These are phyloP conservation scores for Filobasidium uniguttulatum DNA, from an alignment of 1,284 basidiomycete genomes.

Conservation along the genomic window DNA sequence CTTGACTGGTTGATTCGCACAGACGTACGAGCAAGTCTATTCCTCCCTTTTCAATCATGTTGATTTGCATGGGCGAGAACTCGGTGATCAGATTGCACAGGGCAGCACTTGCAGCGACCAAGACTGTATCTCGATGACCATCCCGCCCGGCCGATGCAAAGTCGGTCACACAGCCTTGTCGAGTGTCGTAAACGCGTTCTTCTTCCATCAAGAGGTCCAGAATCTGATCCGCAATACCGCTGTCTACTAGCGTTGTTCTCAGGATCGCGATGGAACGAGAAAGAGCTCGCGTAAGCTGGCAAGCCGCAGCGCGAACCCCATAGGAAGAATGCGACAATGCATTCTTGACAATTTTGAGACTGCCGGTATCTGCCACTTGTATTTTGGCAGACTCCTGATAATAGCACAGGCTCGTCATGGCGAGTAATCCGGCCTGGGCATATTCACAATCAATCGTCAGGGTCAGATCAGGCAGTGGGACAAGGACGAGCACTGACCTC, in stretches of 20 bases:
- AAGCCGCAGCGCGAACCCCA: conserved; percentile 67
- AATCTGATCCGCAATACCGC: conserved; percentile 57
- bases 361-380: conserved; percentile 45
- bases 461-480: background rate
- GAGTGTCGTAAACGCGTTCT: conserved; percentile 13
- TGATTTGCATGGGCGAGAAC: conserved; percentile 60
- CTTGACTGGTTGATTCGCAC: conserved; percentile 43
- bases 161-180: conserved; percentile 4
- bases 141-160: conserved; percentile 23
- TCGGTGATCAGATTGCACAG: conserved; percentile 76
- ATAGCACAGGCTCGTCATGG: conserved; percentile 55
- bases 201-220: conserved; percentile 45
- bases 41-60: conserved; percentile 50
- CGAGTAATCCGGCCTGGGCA: conserved; percentile 52
- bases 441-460: background rate
- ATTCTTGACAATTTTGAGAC: conserved; percentile 46
- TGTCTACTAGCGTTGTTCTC: conserved; percentile 68
- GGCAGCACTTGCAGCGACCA: conserved; percentile 55
- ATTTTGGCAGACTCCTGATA: conserved; percentile 56
- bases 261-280: conserved; percentile 62
- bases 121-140: conserved; percentile 40
- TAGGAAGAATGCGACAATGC: conserved; percentile 50
- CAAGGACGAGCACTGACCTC: conserved; percentile 4
- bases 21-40: conserved; percentile 51
- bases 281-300: conserved; percentile 68